A percentile compares a stretch with the other conserved stretches of the same genome.
Conservation (phyloP, 345 rosid genomes). For the Citrus reticulata region DNA sequence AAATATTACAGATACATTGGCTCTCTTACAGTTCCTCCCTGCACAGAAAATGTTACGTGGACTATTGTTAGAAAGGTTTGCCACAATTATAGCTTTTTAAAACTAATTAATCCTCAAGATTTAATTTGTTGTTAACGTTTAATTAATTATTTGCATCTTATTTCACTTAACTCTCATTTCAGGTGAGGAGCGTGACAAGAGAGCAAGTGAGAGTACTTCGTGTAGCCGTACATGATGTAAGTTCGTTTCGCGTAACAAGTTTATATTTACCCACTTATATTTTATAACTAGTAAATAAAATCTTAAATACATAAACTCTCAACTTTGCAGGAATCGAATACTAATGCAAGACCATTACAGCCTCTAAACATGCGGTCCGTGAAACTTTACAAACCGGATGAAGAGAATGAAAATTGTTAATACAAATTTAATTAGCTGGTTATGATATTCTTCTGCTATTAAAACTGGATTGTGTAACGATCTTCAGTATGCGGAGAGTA, state of each 20-base stretch:
- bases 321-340: slow-evolving; percentile 43
- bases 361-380: slow-evolving; percentile 39
- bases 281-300: too few species aligned
- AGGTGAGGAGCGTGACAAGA: slow-evolving; percentile 60
- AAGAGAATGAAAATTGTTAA: slow-evolving; percentile 10
- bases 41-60: slow-evolving; percentile 74
- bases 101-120: not conserved
- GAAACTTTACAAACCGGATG: slow-evolving; percentile 40
- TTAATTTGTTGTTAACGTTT: not conserved
- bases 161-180: not conserved
- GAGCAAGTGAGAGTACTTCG: slow-evolving; percentile 64
- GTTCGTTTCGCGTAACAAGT: not conserved
- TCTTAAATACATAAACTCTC: not conserved
- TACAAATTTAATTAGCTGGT: not conserved
- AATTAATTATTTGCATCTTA: too few species aligned
- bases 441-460: too few species aligned
- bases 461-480: too few species aligned
- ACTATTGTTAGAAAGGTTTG: slow-evolving; percentile 52
- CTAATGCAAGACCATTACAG: slow-evolving; percentile 73
- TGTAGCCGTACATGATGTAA: slow-evolving; percentile 77
- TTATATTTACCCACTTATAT: too few species aligned
- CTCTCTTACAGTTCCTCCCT: slow-evolving; percentile 85
- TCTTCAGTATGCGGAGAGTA: not conserved
- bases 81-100: not conserved
- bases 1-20: slow-evolving; percentile 76